Evolutionary conservation across 345 rosid species (phyloP).

Genomic region (Citrus cavaleriei): DNA sequence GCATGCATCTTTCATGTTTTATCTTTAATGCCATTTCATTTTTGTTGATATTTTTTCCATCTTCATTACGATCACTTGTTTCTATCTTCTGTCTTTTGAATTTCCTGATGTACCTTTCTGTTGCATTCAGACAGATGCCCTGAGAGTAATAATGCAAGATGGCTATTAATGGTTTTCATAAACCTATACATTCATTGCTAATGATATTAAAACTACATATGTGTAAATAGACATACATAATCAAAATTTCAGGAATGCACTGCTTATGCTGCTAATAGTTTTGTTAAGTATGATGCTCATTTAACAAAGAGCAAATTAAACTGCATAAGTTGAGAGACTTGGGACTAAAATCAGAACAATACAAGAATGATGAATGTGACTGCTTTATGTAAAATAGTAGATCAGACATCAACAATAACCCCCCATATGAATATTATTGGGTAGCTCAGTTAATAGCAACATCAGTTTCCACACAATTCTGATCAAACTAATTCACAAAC

Average conservation of each 20-base stretch:
- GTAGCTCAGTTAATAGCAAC: too few species aligned
- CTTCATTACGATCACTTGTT: constrained; percentile 9
- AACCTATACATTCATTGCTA: too few species aligned
- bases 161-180: background rate
- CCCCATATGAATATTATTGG: background rate
- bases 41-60: constrained; percentile 5
- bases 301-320: background rate
- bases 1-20: constrained; percentile 1
- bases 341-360: background rate
- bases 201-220: background rate
- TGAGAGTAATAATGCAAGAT: constrained; percentile 10
- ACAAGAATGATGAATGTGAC: background rate
- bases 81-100: constrained; percentile 39
- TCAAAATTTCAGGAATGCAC: background rate
- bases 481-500: background rate
- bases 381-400: background rate
- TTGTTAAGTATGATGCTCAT: background rate
- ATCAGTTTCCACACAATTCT: too few species aligned
- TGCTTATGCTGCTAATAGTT: background rate
- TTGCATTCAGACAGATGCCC: constrained; percentile 19
- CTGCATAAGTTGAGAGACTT: background rate
- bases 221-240: background rate
- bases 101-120: constrained; percentile 22
- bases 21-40: constrained; percentile 19
- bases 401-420: background rate